phyloP scores from a whole-genome alignment of 108 stramenopile species.

The Nannochloropsis salina region DNA sequence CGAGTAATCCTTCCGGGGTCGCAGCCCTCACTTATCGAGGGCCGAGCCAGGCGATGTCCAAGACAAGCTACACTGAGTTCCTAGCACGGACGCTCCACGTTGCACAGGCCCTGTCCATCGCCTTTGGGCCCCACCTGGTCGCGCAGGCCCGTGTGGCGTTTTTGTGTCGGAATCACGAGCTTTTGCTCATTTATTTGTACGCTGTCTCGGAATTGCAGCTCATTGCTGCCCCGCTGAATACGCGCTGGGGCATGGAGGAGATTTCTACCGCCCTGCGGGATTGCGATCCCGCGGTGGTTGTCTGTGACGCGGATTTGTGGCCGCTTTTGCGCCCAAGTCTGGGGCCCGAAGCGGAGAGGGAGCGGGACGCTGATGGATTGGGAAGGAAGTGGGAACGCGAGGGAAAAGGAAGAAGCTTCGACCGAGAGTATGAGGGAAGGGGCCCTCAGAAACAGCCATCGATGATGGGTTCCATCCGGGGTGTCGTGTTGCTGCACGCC shows the following conservation, averaged over 20 bases:
- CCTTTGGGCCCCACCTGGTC: background rate
- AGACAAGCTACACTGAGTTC: background rate
- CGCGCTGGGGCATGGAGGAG: slow-evolving; percentile 29
- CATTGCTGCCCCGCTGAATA: slow-evolving; percentile 37
- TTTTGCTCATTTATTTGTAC: background rate
- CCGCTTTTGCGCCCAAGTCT: background rate
- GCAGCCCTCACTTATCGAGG: slow-evolving; percentile 1
- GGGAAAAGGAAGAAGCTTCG: background rate
- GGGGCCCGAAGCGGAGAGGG: background rate
- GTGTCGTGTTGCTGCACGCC: background rate
- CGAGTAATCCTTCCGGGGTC: background rate
- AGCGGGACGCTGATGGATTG: background rate
- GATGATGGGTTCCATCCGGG: background rate
- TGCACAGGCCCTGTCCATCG: background rate
- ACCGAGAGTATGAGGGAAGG: no score
- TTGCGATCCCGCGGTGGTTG: slow-evolving; percentile 20
- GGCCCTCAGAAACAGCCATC: background rate
- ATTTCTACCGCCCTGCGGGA: slow-evolving; percentile 26
- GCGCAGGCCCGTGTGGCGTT: background rate
- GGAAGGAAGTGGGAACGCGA: background rate
- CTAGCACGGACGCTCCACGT: background rate
- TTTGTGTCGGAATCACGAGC: background rate
- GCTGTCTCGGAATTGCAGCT: slow-evolving; percentile 15
- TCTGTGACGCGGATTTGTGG: slow-evolving; percentile 20
- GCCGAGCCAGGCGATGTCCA: background rate